Conservation (phyloP, 78 protist species). For the Dictyostelium intermedium region DNA sequence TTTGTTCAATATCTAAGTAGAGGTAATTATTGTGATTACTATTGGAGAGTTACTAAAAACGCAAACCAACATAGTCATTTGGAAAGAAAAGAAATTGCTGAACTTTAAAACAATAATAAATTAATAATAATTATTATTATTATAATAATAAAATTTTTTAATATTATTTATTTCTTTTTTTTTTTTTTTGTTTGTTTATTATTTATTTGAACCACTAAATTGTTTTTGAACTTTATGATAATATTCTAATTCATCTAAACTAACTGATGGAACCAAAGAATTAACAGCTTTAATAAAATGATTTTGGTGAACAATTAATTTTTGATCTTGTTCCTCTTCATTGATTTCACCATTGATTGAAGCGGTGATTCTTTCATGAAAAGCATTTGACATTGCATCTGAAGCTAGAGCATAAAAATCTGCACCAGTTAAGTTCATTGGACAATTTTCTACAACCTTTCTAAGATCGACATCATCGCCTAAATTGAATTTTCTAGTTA, state of each 20-base stretch:
- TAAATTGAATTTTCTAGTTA: slow-evolving; percentile 79
- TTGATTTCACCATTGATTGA: not conserved
- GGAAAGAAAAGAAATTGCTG: slow-evolving; percentile 59
- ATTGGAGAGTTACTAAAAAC: slow-evolving; percentile 80
- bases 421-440: slow-evolving; percentile 79
- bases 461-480: slow-evolving; percentile 24
- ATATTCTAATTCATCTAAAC: slow-evolving; percentile 50
- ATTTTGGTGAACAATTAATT: slow-evolving; percentile 39
- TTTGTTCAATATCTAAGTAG: slow-evolving; percentile 88
- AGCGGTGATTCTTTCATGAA: slow-evolving; percentile 56
- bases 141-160: not conserved
- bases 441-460: slow-evolving; percentile 56
- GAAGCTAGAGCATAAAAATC: slow-evolving; percentile 80
- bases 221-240: slow-evolving; percentile 73
- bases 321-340: slow-evolving; percentile 27
- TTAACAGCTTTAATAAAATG: slow-evolving; percentile 71
- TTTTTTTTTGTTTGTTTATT: not conserved
- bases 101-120: not conserved
- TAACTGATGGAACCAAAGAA: slow-evolving; percentile 69
- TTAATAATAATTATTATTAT: not conserved
- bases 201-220: slow-evolving; percentile 20
- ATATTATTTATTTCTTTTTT: not conserved
- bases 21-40: slow-evolving; percentile 70
- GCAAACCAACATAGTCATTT: slow-evolving; percentile 39
- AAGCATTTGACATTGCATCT: slow-evolving; percentile 76